These are phyloP conservation scores for Musa itinerans DNA, from an alignment of 176 grass and related monocot genomes.

Conservation along the genomic window DNA sequence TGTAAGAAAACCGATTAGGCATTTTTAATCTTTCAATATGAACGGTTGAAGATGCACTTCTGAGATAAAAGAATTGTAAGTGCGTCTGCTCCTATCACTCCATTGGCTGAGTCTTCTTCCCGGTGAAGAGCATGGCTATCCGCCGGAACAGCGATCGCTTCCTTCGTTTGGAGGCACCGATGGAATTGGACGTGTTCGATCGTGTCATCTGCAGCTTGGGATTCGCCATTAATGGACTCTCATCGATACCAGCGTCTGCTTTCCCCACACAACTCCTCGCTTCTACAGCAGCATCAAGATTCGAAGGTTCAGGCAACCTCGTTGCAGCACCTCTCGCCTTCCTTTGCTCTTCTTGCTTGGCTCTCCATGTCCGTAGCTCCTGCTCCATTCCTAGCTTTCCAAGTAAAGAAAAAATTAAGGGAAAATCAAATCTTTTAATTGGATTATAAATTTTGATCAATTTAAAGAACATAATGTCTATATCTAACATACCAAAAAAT, in stretches of 20 bases:
- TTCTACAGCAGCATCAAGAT: not conserved
- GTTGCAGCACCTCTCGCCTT: not conserved
- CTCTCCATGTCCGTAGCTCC: constrained; percentile 2
- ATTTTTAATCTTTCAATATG: too few relatives aligned
- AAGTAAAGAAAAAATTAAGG: too few relatives aligned
- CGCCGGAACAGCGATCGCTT: not conserved
- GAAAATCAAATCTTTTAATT: too few relatives aligned
- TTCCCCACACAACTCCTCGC: too few relatives aligned
- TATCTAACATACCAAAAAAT: too few relatives aligned
- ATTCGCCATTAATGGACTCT: not conserved
- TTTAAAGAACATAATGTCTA: too few relatives aligned
- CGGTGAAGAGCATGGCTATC: not conserved
- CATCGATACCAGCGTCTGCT: too few relatives aligned
- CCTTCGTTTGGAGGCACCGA: not conserved
- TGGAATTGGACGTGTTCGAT: not conserved
- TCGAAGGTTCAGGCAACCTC: not conserved
- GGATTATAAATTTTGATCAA: too few relatives aligned
- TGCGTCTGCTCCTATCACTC: not conserved
- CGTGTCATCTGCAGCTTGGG: not conserved
- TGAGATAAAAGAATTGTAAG: too few relatives aligned
- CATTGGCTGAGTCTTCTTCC: not conserved
- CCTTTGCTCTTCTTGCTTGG: not conserved
- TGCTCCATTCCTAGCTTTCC: not conserved
- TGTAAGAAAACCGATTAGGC: too few relatives aligned
- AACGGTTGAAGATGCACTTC: too few relatives aligned